Evolutionary conservation across 1,284 basidiomycete genomes (phyloP), one percentile per base, ranked within the genome.

Genomic region (Phylloporus gajari): DNA sequence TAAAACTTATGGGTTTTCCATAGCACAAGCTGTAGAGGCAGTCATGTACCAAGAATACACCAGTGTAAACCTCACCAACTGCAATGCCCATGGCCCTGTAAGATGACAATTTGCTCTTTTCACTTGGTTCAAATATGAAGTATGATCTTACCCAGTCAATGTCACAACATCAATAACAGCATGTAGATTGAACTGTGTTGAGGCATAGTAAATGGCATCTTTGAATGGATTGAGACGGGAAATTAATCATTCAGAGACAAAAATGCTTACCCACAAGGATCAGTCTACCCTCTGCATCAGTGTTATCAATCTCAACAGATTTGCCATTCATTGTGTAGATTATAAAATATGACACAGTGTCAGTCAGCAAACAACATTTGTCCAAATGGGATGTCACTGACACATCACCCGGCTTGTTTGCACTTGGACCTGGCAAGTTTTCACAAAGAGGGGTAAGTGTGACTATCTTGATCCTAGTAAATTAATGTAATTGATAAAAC

Each of bases 251-350:
- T 23, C 23, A 68, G 32, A 12, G 30, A 60, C 38, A 19, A 68
- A 13, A 32, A 53, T 48, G 75, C 86, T 56, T 69, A 91, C 91
- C 91, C 65, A 93, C 88, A 53, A 95, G 88, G 32, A 97, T 87
- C 32, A 97, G 86, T 40, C 96, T 91, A 27, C 96, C 95, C 80
- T 96, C 94, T 6, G 95, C 95, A 79, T 96, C 95, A 0, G 95
- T 96, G 84, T 96, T 96, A 84, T 96, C 94, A 53, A 97, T 89
- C 81, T 97, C 94, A 46, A 97, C 89, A 0, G 93, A 91, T 82
- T 95, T 95, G 58, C 95, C 95, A 79, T 96, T 96, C 91, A 95
- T 95, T 11, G 95, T 93, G 75, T 94, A 93, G 73, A 97, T 82
- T 68, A 95, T 95, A 78, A 13, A n/a, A 63, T 5, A 63, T 15